phyloP scores from a whole-genome alignment of 768 basidiomycete species.

The Mycena olivaceomarginata region DNA sequence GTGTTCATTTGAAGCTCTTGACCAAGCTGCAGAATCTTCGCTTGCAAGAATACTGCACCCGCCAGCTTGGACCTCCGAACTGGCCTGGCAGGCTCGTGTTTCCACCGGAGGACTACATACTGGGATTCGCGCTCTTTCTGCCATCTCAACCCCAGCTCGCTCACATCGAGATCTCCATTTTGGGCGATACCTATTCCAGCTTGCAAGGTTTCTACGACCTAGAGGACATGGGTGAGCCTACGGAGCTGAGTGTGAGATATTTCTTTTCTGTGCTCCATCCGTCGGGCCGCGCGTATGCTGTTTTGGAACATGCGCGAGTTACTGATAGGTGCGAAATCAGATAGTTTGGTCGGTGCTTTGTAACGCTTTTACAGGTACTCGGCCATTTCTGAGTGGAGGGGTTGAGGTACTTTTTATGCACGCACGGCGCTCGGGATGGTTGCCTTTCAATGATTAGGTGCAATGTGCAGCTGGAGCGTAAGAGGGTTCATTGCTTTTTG shows the following conservation, averaged over 20 bases:
- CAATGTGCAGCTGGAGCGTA: too few species aligned
- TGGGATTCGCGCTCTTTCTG: neutral
- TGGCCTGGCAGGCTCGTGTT: neutral
- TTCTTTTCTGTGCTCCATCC: neutral
- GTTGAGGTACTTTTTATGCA: too few species aligned
- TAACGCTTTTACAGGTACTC: neutral
- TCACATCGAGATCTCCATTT: neutral
- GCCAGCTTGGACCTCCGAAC: neutral
- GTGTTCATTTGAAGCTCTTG: neutral
- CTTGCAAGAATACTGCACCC: neutral
- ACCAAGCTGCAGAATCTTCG: neutral
- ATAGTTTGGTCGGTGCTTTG: neutral
- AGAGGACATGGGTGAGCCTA: neutral
- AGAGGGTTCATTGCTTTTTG: too few species aligned
- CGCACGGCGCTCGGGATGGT: too few species aligned
- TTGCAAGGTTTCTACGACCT: neutral
- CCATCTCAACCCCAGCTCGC: neutral
- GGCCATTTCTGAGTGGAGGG: too few species aligned
- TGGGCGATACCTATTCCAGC: neutral
- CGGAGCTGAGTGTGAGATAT: neutral
- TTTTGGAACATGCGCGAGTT: constrained; percentile 1
- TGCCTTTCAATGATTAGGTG: too few species aligned
- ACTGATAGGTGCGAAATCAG: constrained; percentile 3
- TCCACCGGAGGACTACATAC: neutral
- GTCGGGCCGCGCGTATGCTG: neutral